phyloP scores from a whole-genome alignment of 2,329 filamentous ascomycete genomes.

The Sporothrix inflata region DNA sequence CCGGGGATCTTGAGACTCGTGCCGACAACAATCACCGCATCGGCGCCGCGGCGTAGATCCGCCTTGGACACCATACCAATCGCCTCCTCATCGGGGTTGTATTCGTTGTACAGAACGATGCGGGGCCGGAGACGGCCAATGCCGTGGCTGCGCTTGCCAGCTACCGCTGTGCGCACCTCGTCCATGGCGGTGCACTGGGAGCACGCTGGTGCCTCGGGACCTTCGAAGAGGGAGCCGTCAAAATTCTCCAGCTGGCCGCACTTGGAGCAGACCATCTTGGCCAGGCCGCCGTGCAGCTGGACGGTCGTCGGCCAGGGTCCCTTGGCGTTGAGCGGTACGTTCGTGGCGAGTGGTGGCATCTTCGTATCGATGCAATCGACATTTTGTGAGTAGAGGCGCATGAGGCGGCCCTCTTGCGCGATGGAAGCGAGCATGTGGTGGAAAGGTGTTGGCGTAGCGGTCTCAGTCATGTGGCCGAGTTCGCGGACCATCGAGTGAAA shows the following conservation, averaged over 20 bases:
- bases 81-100: conserved; percentile 93
- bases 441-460: conserved; percentile 81
- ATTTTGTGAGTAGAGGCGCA: conserved; percentile 94
- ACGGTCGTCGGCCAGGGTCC: conserved; percentile 92
- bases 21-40: conserved; percentile 91
- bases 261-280: conserved; percentile 97
- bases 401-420: conserved; percentile 80
- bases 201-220: conserved; percentile 82
- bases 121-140: conserved; percentile 87
- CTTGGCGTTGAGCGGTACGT: conserved; percentile 78
- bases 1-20: conserved; percentile 96
- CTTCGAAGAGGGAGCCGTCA: conserved; percentile 77
- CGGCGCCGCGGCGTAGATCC: conserved; percentile 82
- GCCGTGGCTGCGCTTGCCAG: conserved; percentile 89
- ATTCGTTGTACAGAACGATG: conserved; percentile 97
- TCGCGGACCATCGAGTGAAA: conserved; percentile 97
- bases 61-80: conserved; percentile 89
- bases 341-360: conserved; percentile 76
- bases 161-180: conserved; percentile 70
- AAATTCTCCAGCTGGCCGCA: conserved; percentile 79
- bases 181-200: conserved; percentile 74
- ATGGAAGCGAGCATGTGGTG: conserved; percentile 92
- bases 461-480: conserved; percentile 76
- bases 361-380: conserved; percentile 93
- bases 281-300: conserved; percentile 89